Conservation (phyloP, 202 grass and related monocot genomes). For the Tripidium arundinaceum region DNA sequence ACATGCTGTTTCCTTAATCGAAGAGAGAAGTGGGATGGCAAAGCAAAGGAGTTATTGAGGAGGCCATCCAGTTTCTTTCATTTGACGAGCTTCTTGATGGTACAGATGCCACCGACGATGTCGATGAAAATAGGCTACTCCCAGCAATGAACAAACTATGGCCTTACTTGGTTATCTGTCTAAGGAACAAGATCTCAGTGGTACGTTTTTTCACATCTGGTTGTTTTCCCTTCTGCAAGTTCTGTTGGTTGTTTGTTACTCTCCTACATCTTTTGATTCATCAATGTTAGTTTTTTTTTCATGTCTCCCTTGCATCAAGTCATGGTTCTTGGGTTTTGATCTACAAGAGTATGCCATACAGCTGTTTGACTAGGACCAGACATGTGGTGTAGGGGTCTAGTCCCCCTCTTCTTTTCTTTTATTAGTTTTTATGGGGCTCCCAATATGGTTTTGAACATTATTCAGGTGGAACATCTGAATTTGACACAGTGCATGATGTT, state of each 20-base stretch:
- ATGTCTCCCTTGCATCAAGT: neutral
- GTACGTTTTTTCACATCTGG: slow-evolving; percentile 38
- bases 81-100: slow-evolving; percentile 60
- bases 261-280: slow-evolving; percentile 16
- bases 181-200: slow-evolving; percentile 91
- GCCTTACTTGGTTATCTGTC: slow-evolving; percentile 84
- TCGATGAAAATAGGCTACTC: slow-evolving; percentile 80
- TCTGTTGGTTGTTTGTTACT: neutral
- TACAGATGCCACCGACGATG: slow-evolving; percentile 55
- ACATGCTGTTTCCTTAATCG: slow-evolving; percentile 66
- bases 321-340: neutral
- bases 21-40: slow-evolving; percentile 75
- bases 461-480: neutral
- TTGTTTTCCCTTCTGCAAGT: slow-evolving; percentile 7
- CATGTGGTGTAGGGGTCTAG: neutral
- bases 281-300: neutral
- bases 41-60: slow-evolving; percentile 65
- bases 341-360: neutral
- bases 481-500: neutral
- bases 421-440: neutral
- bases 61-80: slow-evolving; percentile 65
- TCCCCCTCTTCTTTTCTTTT: neutral
- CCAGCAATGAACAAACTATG: slow-evolving; percentile 97
- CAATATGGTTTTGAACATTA: neutral
- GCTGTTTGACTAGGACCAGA: slow-evolving; percentile 16